Conservation (phyloP, 345 rosid genomes). For the Murraya koenigii region DNA sequence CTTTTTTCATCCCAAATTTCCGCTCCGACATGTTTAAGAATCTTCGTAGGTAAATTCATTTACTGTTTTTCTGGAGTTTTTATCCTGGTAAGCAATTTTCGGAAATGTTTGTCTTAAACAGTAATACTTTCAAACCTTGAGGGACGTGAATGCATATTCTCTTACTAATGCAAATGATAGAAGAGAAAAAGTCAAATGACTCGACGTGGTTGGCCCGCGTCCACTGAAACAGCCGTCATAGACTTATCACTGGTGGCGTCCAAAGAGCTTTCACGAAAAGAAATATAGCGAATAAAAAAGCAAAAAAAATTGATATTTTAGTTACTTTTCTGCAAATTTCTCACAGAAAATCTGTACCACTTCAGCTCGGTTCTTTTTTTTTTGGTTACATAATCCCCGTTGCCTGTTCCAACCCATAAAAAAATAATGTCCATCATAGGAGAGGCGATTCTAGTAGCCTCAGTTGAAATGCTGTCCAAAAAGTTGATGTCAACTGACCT, state of each 20-base stretch:
- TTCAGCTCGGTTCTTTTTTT: too few species aligned
- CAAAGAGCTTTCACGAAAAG: not conserved
- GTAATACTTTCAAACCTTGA: not conserved
- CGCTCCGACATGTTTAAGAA: too few species aligned
- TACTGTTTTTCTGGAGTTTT: too few species aligned
- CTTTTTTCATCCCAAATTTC: too few species aligned
- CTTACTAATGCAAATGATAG: too few species aligned
- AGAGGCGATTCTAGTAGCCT: not conserved
- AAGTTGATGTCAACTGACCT: constrained; percentile 4
- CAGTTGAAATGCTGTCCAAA: not conserved
- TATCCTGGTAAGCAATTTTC: too few species aligned
- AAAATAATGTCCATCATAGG: not conserved
- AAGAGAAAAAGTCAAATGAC: not conserved
- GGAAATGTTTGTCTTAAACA: not conserved
- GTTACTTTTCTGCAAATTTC: not conserved
- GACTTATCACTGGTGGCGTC: not conserved
- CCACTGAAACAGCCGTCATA: not conserved
- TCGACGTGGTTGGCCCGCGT: not conserved
- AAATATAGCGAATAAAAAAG: too few species aligned
- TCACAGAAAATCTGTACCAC: too few species aligned
- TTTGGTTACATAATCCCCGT: too few species aligned
- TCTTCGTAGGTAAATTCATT: too few species aligned
- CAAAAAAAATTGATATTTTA: too few species aligned
- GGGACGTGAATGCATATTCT: not conserved
- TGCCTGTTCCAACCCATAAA: not conserved